phyloP scores from a whole-genome alignment of 495 filamentous ascomycete species.

The Podospora anserina region DNA sequence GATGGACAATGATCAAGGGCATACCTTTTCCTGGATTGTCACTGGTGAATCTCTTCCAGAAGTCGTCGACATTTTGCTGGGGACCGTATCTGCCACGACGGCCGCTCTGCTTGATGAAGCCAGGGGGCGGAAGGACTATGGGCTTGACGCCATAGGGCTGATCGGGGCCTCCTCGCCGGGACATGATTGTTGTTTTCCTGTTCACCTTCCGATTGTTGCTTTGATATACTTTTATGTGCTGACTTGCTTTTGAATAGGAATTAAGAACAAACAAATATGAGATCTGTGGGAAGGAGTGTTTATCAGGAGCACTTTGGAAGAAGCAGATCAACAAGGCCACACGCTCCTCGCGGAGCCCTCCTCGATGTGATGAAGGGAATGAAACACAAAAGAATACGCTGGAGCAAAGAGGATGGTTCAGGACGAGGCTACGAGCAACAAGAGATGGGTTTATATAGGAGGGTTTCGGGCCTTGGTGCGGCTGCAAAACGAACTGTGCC shows the following conservation, averaged over 20 bases:
- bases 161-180: background rate
- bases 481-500: background rate
- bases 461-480: background rate
- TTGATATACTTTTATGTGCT: background rate
- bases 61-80: conserved; percentile 69
- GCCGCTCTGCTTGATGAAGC: background rate
- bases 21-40: conserved; percentile 56
- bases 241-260: background rate
- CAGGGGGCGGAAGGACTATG: background rate
- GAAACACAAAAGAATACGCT: background rate
- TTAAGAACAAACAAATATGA: background rate
- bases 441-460: background rate
- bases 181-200: background rate
- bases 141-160: background rate
- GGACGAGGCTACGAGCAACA: background rate
- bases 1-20: background rate
- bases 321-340: background rate
- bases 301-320: background rate
- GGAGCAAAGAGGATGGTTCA: background rate
- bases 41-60: conserved; percentile 74
- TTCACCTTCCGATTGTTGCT: background rate
- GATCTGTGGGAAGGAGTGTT: background rate
- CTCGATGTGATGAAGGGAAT: background rate
- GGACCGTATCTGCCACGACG: conserved; percentile 46
- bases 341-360: background rate